Evolutionary conservation across 2,329 filamentous ascomycete species (phyloP), one percentile per base, ranked within the genome.

Genomic region (Didymella sp.): DNA sequence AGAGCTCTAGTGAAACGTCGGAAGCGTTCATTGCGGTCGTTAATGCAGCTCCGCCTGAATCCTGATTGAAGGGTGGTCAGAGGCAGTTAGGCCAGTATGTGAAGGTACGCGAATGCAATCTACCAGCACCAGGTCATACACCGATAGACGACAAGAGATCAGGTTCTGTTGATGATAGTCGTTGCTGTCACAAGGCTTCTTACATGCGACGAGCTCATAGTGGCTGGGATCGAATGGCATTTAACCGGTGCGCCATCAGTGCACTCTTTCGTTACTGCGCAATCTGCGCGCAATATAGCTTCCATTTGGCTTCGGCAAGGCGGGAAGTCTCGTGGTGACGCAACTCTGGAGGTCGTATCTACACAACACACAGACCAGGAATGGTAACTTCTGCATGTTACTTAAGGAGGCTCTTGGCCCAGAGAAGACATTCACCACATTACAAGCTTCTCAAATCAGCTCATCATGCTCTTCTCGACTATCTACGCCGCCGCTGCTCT

Each of bases 401-500:
- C 31, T 56, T 50, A 56, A 50, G 25, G 31, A 41, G 35, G 25
- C 21, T 27, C 17, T 33, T 25, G 45, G 30, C 41, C 31, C 11
- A 50, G 46, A 50, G 21, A 9, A 45, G 41, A 33, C 44, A 27
- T 19, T 4, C 25, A 50, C 21, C 40, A 33, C 13, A 27, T 22
- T 31, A 22, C 42, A 56, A 56, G n/a, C 42, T 37, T 44, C 44
- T 58, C 45, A 57, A n/a, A 33, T 31, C 27, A 51, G 25, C 38
- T 55, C 64, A 73, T 51, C 15, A 79, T 79, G 76, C 63, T 77
- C 54, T 69, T 77, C 60, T 68, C 73, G 31, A 73, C 67, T 47
- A 38, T 75, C 49, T 60, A 79, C 56, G 66, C 74, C 35, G 67
- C 73, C 15, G 67, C 66, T 3, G 71, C 68, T 7, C 64, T 74